Evolutionary conservation across 495 filamentous ascomycete species (phyloP).

Genomic region (Talaromyces wortmannii): DNA sequence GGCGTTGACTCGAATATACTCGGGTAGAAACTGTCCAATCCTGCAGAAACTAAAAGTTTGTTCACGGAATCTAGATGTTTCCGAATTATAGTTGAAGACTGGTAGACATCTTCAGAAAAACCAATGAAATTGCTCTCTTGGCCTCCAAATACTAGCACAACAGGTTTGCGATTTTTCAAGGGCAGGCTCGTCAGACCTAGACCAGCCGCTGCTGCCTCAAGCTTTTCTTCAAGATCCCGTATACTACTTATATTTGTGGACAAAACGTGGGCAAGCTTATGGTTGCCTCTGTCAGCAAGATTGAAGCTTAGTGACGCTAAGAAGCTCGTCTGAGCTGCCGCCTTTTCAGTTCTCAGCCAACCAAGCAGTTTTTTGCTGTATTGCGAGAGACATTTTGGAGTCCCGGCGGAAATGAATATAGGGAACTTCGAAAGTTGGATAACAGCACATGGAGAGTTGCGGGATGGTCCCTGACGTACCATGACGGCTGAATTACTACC

Average conservation of each 20-base stretch:
- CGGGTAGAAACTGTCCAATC: conserved; percentile 30
- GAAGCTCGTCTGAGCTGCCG: not conserved
- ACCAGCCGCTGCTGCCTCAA: not conserved
- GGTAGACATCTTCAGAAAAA: no score
- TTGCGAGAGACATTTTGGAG: not conserved
- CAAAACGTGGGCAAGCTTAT: conserved; percentile 1
- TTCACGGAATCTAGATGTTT: not conserved
- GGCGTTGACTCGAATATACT: conserved; percentile 33
- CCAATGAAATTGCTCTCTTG: conserved; percentile 8
- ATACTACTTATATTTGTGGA: not conserved
- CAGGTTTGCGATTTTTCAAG: not conserved
- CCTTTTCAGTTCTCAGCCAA: not conserved
- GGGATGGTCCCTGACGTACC: conserved; percentile 4
- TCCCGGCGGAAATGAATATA: conserved; percentile 10
- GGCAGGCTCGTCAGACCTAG: not conserved
- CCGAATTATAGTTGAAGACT: not conserved
- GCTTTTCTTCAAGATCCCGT: not conserved
- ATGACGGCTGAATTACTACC: conserved; percentile 42
- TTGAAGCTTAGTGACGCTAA: no score
- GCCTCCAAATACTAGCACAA: conserved; percentile 13
- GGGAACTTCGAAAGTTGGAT: not conserved
- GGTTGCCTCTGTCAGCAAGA: conserved; percentile 11
- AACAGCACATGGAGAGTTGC: not conserved
- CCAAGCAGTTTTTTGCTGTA: conserved; percentile 6
- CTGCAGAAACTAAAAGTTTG: conserved; percentile 9